These are phyloP conservation scores for Hysterium pulicare DNA, from an alignment of 2,329 filamentous ascomycete species.

Conservation along the genomic window DNA sequence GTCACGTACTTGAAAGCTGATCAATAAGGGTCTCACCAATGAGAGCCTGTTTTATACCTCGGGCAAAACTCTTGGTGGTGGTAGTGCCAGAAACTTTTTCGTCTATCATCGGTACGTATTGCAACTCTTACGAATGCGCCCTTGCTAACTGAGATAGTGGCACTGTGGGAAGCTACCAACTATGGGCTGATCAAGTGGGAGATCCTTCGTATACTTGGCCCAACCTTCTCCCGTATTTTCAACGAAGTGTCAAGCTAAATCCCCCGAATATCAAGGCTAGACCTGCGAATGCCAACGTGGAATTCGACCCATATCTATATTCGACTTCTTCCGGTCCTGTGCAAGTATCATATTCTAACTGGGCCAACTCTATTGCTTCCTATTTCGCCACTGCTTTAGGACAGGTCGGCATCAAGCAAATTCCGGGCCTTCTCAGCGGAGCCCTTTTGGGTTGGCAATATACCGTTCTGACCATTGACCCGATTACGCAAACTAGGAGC, in stretches of 20 bases:
- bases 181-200: constrained; percentile 28
- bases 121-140: constrained; percentile 24
- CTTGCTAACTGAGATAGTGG: constrained; percentile 26
- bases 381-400: neutral
- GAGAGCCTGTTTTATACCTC: constrained; percentile 22
- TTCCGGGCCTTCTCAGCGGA: constrained; percentile 4
- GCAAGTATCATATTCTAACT: constrained; percentile 6
- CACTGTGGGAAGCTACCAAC: constrained; percentile 15
- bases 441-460: neutral
- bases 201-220: constrained; percentile 30
- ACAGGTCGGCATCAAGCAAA: constrained; percentile 3
- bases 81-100: constrained; percentile 4
- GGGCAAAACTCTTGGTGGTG: constrained; percentile 29
- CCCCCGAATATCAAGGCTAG: constrained; percentile 22
- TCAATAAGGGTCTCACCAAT: constrained; percentile 8
- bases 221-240: constrained; percentile 26
- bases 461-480: constrained; percentile 20
- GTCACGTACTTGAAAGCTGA: neutral
- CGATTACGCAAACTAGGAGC: constrained; percentile 10
- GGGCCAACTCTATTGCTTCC: neutral
- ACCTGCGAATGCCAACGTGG: constrained; percentile 12
- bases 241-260: constrained; percentile 25
- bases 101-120: constrained; percentile 10
- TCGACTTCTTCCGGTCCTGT: neutral
- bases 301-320: constrained; percentile 4